Evolutionary conservation across 148 eudicot genomes (phyloP).

Genomic region (Spergularia marina): DNA sequence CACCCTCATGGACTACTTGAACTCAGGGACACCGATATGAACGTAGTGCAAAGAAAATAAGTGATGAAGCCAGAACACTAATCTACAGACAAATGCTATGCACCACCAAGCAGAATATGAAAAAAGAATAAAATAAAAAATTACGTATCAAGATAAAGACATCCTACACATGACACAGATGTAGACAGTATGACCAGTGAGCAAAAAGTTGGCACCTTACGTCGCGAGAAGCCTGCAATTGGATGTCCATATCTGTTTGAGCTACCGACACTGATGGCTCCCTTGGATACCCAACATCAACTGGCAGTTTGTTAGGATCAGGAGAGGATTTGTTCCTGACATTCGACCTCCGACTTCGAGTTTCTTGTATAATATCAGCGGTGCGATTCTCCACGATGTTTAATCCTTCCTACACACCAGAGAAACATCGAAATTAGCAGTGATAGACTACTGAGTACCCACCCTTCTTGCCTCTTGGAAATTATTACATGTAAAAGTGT

Average conservation of each 20-base stretch:
- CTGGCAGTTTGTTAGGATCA: constrained; percentile 36
- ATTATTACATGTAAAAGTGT: too few species aligned
- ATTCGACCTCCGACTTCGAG: constrained; percentile 68
- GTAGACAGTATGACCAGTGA: constrained; percentile 32
- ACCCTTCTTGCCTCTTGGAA: too few species aligned
- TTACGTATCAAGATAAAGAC: not conserved
- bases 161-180: constrained; percentile 12
- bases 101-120: not conserved
- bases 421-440: constrained; percentile 9
- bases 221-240: constrained; percentile 94
- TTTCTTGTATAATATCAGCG: constrained; percentile 81
- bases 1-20: not conserved
- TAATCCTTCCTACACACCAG: constrained; percentile 64
- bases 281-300: constrained; percentile 24
- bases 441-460: too few species aligned
- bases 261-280: constrained; percentile 37
- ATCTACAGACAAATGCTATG: not conserved
- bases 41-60: not conserved
- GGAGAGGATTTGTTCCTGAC: constrained; percentile 45
- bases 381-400: constrained; percentile 74
- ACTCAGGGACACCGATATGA: not conserved
- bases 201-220: constrained; percentile 75
- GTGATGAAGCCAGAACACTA: not conserved
- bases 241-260: constrained; percentile 61
- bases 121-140: not conserved